These are phyloP conservation scores for Ascochyta fabae DNA, from an alignment of 2,329 filamentous ascomycete genomes.

Conservation along the genomic window DNA sequence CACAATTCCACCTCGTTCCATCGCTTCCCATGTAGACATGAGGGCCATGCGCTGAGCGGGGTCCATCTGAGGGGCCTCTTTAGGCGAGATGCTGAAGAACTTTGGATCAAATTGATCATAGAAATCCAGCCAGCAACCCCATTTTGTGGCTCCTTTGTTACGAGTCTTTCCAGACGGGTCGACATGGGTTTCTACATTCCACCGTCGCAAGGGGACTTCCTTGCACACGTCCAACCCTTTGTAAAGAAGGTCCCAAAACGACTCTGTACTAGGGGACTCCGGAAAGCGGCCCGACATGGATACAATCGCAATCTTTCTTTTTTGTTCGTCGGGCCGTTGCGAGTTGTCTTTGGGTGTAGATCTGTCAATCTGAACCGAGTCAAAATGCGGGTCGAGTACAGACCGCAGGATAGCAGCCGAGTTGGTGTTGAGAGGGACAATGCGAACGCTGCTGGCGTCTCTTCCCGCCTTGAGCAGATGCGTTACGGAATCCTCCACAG, in stretches of 20 bases:
- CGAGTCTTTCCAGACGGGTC: conserved; percentile 6
- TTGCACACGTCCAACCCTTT: conserved; percentile 35
- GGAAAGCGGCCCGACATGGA: conserved; percentile 42
- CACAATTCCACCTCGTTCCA: conserved; percentile 36
- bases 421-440: no score
- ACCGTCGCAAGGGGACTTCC: conserved; percentile 36
- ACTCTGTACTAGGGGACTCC: conserved; percentile 27
- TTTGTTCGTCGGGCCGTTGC: no score
- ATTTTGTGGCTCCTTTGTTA: conserved; percentile 6
- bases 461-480: no score
- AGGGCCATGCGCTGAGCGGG: conserved; percentile 31
- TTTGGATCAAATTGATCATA: conserved; percentile 35
- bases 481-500: no score
- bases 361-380: no score
- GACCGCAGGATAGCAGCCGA: no score
- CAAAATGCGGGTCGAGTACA: no score
- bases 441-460: no score
- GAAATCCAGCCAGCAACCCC: conserved; percentile 35
- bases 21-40: conserved; percentile 35
- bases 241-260: conserved; percentile 41
- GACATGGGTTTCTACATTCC: conserved; percentile 26
- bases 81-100: conserved; percentile 41
- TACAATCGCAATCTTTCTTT: no score
- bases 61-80: conserved; percentile 35
- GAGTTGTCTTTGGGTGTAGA: no score